Evolutionary conservation across 306 rosid species (phyloP).

Genomic region (Castanopsis chinensis): DNA sequence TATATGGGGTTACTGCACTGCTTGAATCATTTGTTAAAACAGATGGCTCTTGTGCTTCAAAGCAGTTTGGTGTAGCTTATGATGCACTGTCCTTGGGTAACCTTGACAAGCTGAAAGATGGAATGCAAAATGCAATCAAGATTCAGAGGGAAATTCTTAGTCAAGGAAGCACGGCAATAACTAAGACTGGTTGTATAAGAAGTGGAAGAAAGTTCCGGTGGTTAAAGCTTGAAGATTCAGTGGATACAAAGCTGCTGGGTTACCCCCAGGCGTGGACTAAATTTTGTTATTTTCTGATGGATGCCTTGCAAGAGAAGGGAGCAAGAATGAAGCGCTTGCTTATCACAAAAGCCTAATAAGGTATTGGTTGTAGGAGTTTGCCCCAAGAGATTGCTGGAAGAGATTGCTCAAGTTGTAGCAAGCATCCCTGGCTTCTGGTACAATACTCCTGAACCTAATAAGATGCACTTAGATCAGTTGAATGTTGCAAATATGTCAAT

Average conservation of each 20-base stretch:
- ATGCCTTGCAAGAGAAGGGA: constrained; percentile 88
- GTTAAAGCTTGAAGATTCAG: constrained; percentile 86
- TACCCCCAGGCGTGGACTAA: constrained; percentile 94
- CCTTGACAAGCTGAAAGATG: constrained; percentile 68
- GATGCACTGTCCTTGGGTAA: constrained; percentile 77
- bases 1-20: constrained; percentile 95
- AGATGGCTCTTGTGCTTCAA: constrained; percentile 78
- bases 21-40: constrained; percentile 79
- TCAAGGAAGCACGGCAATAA: constrained; percentile 85
- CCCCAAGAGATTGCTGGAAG: constrained; percentile 79
- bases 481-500: constrained; percentile 8
- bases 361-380: constrained; percentile 85
- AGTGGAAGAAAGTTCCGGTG: constrained; percentile 93
- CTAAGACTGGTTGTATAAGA: constrained; percentile 72
- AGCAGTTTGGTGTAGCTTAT: constrained; percentile 76
- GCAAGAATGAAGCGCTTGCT: constrained; percentile 97
- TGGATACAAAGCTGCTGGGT: constrained; percentile 65
- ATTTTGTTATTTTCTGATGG: constrained; percentile 90
- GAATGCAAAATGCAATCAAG: constrained; percentile 89
- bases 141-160: constrained; percentile 85
- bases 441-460: constrained; percentile 15
- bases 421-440: constrained; percentile 98
- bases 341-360: constrained; percentile 73
- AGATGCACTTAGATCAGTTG: constrained; percentile 10
- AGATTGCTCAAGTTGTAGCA: constrained; percentile 82